These are phyloP conservation scores for Penstemon eatonii DNA, from an alignment of 257 asterid species.

Conservation along the genomic window DNA sequence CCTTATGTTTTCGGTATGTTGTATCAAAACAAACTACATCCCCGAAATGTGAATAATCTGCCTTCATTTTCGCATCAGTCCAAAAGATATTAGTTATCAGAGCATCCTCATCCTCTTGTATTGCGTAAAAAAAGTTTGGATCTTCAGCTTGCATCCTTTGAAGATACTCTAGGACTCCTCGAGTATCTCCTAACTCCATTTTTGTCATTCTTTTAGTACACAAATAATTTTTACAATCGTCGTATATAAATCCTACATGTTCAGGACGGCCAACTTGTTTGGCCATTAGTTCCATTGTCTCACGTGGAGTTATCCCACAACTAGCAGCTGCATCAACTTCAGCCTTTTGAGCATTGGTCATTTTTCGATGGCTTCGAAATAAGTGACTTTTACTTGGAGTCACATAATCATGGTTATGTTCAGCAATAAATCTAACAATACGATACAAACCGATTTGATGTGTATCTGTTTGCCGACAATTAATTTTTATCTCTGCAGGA, in stretches of 20 bases:
- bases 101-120: not conserved
- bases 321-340: not conserved
- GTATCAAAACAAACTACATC: not conserved
- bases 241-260: slow-evolving; percentile 1
- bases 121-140: slow-evolving; percentile 2
- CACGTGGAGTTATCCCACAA: not conserved
- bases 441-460: not conserved
- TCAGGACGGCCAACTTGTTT: not conserved
- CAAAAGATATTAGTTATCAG: not conserved
- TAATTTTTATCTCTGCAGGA: not conserved
- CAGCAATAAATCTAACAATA: not conserved
- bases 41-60: too few species aligned
- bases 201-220: not conserved
- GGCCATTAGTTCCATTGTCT: not conserved
- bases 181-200: not conserved
- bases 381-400: not conserved
- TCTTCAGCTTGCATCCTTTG: not conserved
- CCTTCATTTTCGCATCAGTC: too few species aligned
- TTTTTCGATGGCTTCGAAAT: not conserved
- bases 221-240: slow-evolving; percentile 3
- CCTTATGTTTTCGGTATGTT: not conserved
- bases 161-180: not conserved
- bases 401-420: not conserved
- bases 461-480: not conserved
- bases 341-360: not conserved